A percentile compares a stretch with the other conserved stretches of the same genome.
Evolutionary conservation across 2,329 filamentous ascomycete species (phyloP).

Genomic region (Phyllosticta capitalensis): DNA sequence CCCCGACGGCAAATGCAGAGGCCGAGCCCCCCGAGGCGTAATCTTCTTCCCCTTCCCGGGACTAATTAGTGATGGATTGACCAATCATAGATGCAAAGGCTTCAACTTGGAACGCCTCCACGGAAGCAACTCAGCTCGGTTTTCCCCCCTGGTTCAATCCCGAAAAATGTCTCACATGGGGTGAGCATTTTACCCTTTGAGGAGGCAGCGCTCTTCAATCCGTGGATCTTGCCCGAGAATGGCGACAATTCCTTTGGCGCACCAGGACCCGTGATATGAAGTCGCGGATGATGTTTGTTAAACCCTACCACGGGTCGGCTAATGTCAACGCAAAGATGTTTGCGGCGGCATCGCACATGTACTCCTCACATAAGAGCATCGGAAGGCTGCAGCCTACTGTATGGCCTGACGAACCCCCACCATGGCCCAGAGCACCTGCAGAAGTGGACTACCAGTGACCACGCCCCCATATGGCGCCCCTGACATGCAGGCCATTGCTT

Average conservation of each 20-base stretch:
- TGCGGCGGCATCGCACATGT: neutral
- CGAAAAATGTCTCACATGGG: neutral
- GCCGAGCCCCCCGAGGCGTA: neutral
- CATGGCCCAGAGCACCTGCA: neutral
- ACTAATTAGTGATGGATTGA: neutral
- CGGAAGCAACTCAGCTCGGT: neutral
- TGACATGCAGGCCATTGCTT: neutral
- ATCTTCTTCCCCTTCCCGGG: neutral
- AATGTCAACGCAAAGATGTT: neutral
- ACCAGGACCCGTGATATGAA: neutral
- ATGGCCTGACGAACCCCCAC: neutral
- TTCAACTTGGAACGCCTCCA: neutral
- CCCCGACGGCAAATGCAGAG: neutral
- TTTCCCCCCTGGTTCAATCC: neutral
- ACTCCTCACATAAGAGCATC: neutral
- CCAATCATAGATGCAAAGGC: neutral
- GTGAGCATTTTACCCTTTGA: neutral
- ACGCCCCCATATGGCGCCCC: neutral
- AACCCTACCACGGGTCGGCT: neutral
- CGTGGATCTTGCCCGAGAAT: neutral
- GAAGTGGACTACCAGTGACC: neutral
- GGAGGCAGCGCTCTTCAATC: neutral
- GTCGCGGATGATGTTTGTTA: neutral
- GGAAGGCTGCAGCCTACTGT: neutral
- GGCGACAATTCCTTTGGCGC: neutral